Percentiles rank a stretch among this genome's conserved stretches.
Evolutionary conservation across 1,139 yeast genomes (phyloP).

Genomic region (Yamadazyma friedrichii): DNA sequence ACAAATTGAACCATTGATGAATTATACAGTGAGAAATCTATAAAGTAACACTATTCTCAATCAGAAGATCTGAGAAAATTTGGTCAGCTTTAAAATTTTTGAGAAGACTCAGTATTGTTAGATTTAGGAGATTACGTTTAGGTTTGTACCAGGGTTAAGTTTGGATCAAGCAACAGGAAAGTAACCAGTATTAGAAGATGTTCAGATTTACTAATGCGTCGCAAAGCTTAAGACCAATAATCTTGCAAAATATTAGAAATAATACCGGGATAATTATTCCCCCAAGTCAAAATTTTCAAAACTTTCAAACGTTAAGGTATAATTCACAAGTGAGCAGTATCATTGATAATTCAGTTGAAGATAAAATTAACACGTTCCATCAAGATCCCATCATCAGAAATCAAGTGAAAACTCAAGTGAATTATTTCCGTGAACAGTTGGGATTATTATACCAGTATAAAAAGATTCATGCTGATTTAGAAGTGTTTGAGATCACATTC

Average conservation of each 20-base stretch:
- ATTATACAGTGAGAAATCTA: not conserved
- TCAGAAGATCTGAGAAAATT: slow-evolving; percentile 3
- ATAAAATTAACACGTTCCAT: slow-evolving; percentile 16
- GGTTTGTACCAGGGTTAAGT: too few species aligned
- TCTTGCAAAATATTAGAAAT: slow-evolving; percentile 39
- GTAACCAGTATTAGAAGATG: slow-evolving; percentile 27
- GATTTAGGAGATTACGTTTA: slow-evolving; percentile 19
- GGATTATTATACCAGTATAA: slow-evolving; percentile 23
- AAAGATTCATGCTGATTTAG: slow-evolving; percentile 1
- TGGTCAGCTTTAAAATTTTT: slow-evolving; percentile 1
- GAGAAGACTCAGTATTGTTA: not conserved
- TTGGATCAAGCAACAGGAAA: too few species aligned
- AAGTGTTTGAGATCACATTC: slow-evolving; percentile 22
- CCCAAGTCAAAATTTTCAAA: slow-evolving; percentile 11
- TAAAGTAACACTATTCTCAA: not conserved
- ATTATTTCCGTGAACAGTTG: slow-evolving; percentile 27
- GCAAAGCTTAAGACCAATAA: slow-evolving; percentile 38
- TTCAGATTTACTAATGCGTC: slow-evolving; percentile 41
- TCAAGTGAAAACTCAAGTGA: slow-evolving; percentile 13
- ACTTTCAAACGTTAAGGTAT: slow-evolving; percentile 4
- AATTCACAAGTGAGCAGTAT: not conserved
- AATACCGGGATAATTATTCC: slow-evolving; percentile 21
- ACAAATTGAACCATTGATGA: too few species aligned
- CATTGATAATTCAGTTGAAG: slow-evolving; percentile 6
- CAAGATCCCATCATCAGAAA: slow-evolving; percentile 23